phyloP scores from a whole-genome alignment of 257 asterid species.

The Perilla frutescens region DNA sequence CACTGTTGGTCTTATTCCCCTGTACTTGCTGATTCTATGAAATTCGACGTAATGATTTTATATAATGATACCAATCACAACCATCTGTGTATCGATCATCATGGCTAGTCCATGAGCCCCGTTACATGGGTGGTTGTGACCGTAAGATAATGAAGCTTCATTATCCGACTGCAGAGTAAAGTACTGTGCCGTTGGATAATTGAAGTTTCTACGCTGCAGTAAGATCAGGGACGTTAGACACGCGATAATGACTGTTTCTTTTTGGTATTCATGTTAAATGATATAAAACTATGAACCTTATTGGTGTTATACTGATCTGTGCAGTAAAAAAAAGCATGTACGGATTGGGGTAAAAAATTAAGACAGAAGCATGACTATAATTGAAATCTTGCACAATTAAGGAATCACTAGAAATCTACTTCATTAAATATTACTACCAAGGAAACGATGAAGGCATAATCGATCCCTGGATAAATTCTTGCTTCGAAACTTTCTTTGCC shows the following conservation, averaged over 20 bases:
- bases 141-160: not conserved
- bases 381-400: not conserved
- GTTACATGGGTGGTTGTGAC: not conserved
- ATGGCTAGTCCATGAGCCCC: not conserved
- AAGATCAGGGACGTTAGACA: not conserved
- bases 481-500: slow-evolving; percentile 49
- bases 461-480: slow-evolving; percentile 61
- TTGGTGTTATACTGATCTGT: not conserved
- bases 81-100: not conserved
- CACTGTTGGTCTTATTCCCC: not conserved
- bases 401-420: slow-evolving; percentile 34
- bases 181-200: not conserved
- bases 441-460: slow-evolving; percentile 48
- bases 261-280: not conserved
- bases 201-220: not conserved
- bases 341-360: not conserved
- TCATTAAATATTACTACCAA: slow-evolving; percentile 50
- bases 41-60: not conserved
- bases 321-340: not conserved
- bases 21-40: not conserved
- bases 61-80: too few species aligned
- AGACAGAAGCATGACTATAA: not conserved
- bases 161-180: too few species aligned
- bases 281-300: not conserved
- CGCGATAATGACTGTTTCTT: not conserved